These are phyloP conservation scores for Westerdykella sp. DNA, from an alignment of 2,329 filamentous ascomycete species.

Conservation along the genomic window DNA sequence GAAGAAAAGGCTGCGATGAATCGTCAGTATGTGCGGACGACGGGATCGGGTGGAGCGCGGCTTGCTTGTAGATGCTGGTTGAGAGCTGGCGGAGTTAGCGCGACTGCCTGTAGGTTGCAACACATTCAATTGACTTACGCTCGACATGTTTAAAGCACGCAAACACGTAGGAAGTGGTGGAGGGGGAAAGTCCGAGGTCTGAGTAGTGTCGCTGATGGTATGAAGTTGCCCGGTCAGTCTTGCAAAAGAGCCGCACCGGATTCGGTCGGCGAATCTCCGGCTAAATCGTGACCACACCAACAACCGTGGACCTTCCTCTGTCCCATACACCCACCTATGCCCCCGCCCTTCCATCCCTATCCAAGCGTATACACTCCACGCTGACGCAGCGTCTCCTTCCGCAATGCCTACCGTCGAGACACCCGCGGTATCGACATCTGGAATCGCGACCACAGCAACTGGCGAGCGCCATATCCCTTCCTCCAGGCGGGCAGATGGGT, in stretches of 20 bases:
- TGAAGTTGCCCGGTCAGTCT: not conserved
- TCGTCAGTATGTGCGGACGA: conserved; percentile 20
- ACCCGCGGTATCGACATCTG: conserved; percentile 36
- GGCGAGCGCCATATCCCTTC: conserved; percentile 87
- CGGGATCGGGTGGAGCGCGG: conserved; percentile 16
- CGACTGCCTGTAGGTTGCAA: not conserved
- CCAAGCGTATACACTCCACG: conserved; percentile 1
- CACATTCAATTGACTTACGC: conserved; percentile 44
- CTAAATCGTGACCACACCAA: not conserved
- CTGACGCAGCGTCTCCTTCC: too few relatives aligned
- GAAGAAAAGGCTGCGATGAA: conserved; percentile 64
- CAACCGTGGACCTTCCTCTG: not conserved
- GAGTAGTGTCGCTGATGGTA: not conserved
- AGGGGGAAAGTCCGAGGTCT: not conserved
- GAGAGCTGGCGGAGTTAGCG: conserved; percentile 42
- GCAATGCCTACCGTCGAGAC: conserved; percentile 30
- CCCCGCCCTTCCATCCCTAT: not conserved
- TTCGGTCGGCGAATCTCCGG: not conserved
- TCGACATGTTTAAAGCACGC: conserved; percentile 50
- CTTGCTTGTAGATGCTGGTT: conserved; percentile 50
- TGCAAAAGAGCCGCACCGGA: too few relatives aligned
- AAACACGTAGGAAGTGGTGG: conserved; percentile 5
- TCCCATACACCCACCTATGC: not conserved
- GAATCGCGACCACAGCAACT: conserved; percentile 63
- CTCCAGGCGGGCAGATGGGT: conserved; percentile 79